Evolutionary conservation across 75 land plant species (phyloP).

Genomic region (Ceratopteris richardii): DNA sequence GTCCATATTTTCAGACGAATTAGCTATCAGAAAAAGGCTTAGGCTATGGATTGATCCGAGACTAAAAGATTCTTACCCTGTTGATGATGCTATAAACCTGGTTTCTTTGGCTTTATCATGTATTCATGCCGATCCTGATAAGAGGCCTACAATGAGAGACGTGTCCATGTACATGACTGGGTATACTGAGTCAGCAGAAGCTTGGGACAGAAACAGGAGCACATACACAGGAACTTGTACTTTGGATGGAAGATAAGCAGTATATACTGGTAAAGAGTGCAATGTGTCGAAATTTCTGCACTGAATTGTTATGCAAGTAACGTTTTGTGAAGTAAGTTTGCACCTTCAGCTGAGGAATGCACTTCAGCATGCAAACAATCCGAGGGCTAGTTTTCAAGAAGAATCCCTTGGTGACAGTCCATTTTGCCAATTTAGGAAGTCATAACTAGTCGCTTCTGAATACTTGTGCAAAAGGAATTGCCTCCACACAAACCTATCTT

Average conservation of each 20-base stretch:
- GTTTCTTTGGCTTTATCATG: constrained; percentile 32
- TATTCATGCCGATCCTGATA: constrained; percentile 28
- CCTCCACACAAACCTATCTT: no score
- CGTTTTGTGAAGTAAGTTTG: no score
- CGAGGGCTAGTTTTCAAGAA: no score
- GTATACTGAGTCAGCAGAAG: neutral
- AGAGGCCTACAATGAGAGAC: constrained; percentile 42
- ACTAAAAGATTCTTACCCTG: constrained; percentile 54
- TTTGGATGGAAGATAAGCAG: neutral
- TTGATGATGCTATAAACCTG: constrained; percentile 42
- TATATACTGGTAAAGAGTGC: no score
- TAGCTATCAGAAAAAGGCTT: constrained; percentile 3
- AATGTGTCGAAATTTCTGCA: no score
- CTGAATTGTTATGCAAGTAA: no score
- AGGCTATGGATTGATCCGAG: constrained; percentile 54
- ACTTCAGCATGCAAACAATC: no score
- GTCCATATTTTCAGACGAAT: neutral
- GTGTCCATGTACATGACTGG: constrained; percentile 30
- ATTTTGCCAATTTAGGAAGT: no score
- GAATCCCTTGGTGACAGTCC: no score
- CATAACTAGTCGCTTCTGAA: no score
- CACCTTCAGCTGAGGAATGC: no score
- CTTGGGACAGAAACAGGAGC: constrained; percentile 1
- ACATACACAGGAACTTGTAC: neutral
- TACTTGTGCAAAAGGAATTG: no score